Conservation (phyloP, 805 yeast genomes). For the Metschnikowia kofuensis region DNA sequence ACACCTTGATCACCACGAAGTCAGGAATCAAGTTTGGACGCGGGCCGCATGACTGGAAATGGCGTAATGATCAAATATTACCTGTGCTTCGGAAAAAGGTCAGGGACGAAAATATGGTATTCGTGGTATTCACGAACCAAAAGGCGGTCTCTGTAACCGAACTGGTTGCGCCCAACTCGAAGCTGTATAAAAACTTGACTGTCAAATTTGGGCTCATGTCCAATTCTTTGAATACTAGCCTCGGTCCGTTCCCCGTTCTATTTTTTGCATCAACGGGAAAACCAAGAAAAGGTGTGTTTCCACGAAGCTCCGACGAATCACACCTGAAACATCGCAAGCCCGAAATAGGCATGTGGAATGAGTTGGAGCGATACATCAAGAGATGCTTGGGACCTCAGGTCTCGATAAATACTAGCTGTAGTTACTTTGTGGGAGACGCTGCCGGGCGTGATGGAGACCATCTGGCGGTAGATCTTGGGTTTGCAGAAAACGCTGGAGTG, state of each 20-base stretch:
- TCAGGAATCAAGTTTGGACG: slow-evolving; percentile 58
- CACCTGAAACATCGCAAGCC: slow-evolving; percentile 68
- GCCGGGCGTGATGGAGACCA: slow-evolving; percentile 82
- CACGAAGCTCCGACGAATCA: slow-evolving; percentile 25
- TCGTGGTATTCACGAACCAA: slow-evolving; percentile 85
- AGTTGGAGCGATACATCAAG: slow-evolving; percentile 41
- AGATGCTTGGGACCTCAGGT: slow-evolving; percentile 14
- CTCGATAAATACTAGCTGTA: slow-evolving; percentile 38
- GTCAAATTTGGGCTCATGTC: slow-evolving; percentile 41
- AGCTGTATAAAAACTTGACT: slow-evolving; percentile 40
- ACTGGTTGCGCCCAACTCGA: slow-evolving; percentile 17
- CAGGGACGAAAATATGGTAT: slow-evolving; percentile 25
- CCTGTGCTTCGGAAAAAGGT: slow-evolving; percentile 25
- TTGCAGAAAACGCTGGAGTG: slow-evolving; percentile 57
- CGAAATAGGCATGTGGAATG: slow-evolving; percentile 69
- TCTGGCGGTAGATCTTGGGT: slow-evolving; percentile 71
- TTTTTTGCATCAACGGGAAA: slow-evolving; percentile 65
- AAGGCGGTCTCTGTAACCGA: slow-evolving; percentile 55
- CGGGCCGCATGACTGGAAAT: slow-evolving; percentile 70
- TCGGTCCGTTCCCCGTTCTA: slow-evolving; percentile 29
- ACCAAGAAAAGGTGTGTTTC: slow-evolving; percentile 30
- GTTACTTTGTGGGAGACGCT: slow-evolving; percentile 91
- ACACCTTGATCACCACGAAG: slow-evolving; percentile 67
- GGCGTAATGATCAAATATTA: slow-evolving; percentile 30
- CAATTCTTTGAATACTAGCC: slow-evolving; percentile 21